These are phyloP conservation scores for Podospora pseudocomata DNA, from an alignment of 495 filamentous ascomycete species.

Conservation along the genomic window DNA sequence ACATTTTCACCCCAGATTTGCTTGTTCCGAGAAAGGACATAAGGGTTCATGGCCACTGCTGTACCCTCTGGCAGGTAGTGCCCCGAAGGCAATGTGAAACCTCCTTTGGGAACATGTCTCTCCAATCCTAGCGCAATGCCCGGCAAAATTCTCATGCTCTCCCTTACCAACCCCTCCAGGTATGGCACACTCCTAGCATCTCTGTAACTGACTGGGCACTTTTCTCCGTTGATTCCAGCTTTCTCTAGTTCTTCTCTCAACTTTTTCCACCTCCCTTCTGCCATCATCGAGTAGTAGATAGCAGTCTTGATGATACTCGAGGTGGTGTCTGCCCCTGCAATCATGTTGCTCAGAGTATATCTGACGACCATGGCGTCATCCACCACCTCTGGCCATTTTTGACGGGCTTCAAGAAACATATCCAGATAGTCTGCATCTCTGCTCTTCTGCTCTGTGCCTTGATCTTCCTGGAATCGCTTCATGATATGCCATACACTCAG, in stretches of 20 bases:
- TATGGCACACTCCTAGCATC: slow-evolving; percentile 27
- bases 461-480: slow-evolving; percentile 17
- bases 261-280: slow-evolving; percentile 27
- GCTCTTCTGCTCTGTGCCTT: slow-evolving; percentile 17
- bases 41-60: slow-evolving; percentile 42
- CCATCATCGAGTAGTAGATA: slow-evolving; percentile 51
- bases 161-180: slow-evolving; percentile 54
- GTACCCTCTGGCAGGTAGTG: slow-evolving; percentile 34
- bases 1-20: slow-evolving; percentile 47
- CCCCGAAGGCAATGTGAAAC: slow-evolving; percentile 37
- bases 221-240: slow-evolving; percentile 7
- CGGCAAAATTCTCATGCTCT: slow-evolving; percentile 50
- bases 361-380: slow-evolving; percentile 24
- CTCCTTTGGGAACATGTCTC: slow-evolving; percentile 43
- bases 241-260: slow-evolving; percentile 41
- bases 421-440: slow-evolving; percentile 28
- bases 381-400: slow-evolving; percentile 23
- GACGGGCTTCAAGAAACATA: slow-evolving; percentile 29
- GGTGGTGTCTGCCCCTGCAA: slow-evolving; percentile 54
- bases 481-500: slow-evolving; percentile 12
- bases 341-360: slow-evolving; percentile 35
- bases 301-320: slow-evolving; percentile 47
- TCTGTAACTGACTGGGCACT: slow-evolving; percentile 16
- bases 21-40: slow-evolving; percentile 36
- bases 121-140: slow-evolving; percentile 44